Base-by-base conservation (phyloP, 1,284 basidiomycete species). In the Moesziomyces sp. region DNA sequence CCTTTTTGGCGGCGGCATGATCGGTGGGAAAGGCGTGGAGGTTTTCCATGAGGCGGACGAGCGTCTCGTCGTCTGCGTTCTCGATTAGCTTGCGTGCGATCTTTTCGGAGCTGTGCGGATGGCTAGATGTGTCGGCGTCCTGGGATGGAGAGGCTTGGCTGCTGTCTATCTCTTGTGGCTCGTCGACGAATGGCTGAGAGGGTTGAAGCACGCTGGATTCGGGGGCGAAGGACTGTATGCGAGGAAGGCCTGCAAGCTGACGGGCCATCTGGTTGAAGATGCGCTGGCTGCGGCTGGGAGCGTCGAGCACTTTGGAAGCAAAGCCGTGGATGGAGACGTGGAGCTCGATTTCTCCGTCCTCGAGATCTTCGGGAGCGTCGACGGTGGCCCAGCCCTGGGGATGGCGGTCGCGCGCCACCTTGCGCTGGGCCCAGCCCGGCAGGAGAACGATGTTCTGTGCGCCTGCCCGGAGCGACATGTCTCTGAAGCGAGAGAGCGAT, bases 1-100 rank as follows among this genome's bases (percentile, higher is more conserved):
- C 63, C 33, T 77, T 46, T 30, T 33, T 18, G 30, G 65, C 58
- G 23, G 58, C 60, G 35, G 62, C 62, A 19, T 63, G 60, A 13
- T 79, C 76, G n/a, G 67, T 70, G 18, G 76, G 77, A 23, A 79
- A 64, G 24, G 75, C 77, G 26, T 75, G 62, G 18, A 78, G 58
- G 26, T 55, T 68, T 33, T 73, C 70, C 55, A 77, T 58, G 33
- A 78, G 52, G 16, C 74, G 68, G 23, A 68, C 74, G 18, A 77
- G 53, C 4, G 70, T 65, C 35, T 66, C 61, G 24, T 77, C 76
- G 28, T 70, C 67, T 10, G 68, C 69, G 11, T 66, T 72, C 18
- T 64, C 69, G 26, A 77, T 47, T 21, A 76, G 45, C 40, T 73
- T 74, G 21, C 60, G 64, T 14, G 61, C 61, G 26, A 76, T 57